These are phyloP conservation scores for Lasiodiplodia sp. DNA, from an alignment of 2,329 filamentous ascomycete genomes.

Conservation along the genomic window DNA sequence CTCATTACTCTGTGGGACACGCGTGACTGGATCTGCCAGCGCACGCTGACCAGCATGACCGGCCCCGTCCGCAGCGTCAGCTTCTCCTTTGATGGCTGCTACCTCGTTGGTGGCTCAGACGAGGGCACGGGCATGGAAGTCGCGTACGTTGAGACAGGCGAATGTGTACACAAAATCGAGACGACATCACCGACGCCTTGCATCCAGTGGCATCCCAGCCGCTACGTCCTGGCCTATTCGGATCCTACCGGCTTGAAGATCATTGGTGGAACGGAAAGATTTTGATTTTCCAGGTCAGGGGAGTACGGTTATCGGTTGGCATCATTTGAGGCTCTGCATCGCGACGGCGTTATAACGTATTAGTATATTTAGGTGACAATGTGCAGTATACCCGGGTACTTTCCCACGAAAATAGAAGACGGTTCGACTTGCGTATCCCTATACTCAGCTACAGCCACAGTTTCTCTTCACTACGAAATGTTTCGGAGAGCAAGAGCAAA, in stretches of 20 bases:
- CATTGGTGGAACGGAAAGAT: constrained; percentile 56
- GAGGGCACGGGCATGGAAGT: constrained; percentile 75
- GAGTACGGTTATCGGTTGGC: not conserved
- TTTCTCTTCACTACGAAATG: not conserved
- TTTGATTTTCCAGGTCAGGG: not conserved
- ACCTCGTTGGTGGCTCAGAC: constrained; percentile 75
- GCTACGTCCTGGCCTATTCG: constrained; percentile 77
- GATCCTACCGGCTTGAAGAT: constrained; percentile 73
- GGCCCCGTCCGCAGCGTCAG: constrained; percentile 75
- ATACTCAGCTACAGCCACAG: not conserved
- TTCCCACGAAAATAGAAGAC: not conserved
- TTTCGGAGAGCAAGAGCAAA: not conserved
- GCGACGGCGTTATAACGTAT: constrained; percentile 15
- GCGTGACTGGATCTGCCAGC: constrained; percentile 76
- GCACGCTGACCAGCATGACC: constrained; percentile 72
- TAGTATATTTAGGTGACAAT: not conserved
- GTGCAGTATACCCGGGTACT: not conserved
- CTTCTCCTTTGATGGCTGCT: constrained; percentile 81
- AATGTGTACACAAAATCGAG: constrained; percentile 75
- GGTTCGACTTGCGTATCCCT: not conserved
- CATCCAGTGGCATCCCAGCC: constrained; percentile 77
- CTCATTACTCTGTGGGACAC: constrained; percentile 82
- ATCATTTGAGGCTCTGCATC: not conserved
- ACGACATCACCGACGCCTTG: constrained; percentile 69
- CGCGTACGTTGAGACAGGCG: constrained; percentile 75